phyloP scores from a whole-genome alignment of 768 basidiomycete species.

The Kwoniella pini region DNA sequence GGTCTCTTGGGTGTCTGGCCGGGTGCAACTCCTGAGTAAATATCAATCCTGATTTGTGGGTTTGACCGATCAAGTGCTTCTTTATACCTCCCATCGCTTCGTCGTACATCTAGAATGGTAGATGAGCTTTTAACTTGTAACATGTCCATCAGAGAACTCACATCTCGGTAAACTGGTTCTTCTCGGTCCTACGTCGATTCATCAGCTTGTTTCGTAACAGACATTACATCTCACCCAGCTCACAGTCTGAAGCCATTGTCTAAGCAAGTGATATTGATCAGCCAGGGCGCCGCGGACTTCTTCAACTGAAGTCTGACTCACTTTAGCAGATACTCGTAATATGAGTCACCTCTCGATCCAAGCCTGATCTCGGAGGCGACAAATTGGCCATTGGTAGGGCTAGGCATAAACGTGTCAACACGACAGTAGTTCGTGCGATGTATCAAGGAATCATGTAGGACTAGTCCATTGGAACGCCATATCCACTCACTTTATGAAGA shows the following conservation, averaged over 20 bases:
- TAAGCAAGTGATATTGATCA: conserved; percentile 57
- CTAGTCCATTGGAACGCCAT: too few relatives aligned
- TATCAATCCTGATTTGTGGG: conserved; percentile 62
- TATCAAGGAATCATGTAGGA: too few relatives aligned
- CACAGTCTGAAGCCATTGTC: conserved; percentile 82
- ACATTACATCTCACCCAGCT: conserved; percentile 16
- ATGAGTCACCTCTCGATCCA: conserved; percentile 89
- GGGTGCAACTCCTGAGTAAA: conserved; percentile 84
- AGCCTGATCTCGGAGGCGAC: conserved; percentile 75
- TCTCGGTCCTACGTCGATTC: conserved; percentile 59
- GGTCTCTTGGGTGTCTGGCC: conserved; percentile 54
- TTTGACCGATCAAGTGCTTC: conserved; percentile 68
- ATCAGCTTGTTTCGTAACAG: conserved; percentile 1
- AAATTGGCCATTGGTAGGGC: conserved; percentile 62
- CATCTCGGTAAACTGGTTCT: conserved; percentile 75
- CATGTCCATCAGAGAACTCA: conserved; percentile 52
- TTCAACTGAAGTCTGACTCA: too few relatives aligned
- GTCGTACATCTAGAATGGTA: conserved; percentile 72
- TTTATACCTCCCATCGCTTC: conserved; percentile 81
- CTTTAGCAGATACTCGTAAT: conserved; percentile 82
- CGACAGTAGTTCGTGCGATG: too few relatives aligned
- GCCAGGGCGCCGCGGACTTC: too few relatives aligned
- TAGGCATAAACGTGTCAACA: too few relatives aligned
- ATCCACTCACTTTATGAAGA: conserved; percentile 73
- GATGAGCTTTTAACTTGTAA: background rate